A percentile compares a stretch with the other conserved stretches of the same genome.
Conservation (phyloP, 1,139 yeast species). For the Diutina ranongensis region DNA sequence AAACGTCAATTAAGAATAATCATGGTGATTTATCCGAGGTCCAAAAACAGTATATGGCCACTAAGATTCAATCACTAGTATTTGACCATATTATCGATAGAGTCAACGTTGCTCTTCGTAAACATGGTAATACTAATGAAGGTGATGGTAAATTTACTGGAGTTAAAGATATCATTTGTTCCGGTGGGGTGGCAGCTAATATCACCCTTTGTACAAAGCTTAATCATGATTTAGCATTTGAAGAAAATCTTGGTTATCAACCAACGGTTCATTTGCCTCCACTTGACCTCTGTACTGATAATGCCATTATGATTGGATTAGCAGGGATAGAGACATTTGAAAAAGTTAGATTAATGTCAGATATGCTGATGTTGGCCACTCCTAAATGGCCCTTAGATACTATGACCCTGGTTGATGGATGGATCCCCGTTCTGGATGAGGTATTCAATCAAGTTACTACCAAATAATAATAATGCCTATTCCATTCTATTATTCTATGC, state of each 20-base stretch:
- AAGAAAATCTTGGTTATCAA: conserved; percentile 4
- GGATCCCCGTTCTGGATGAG: conserved; percentile 19
- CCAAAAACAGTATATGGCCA: conserved; percentile 37
- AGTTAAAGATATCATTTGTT: conserved; percentile 55
- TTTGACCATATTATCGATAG: conserved; percentile 65
- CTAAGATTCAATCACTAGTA: conserved; percentile 49
- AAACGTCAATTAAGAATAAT: background rate
- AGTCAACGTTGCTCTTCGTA: conserved; percentile 37
- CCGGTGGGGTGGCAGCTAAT: conserved; percentile 95
- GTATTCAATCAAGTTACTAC: background rate
- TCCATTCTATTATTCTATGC: background rate
- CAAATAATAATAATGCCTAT: background rate
- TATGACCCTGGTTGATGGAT: conserved; percentile 32
- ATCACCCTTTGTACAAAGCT: conserved; percentile 37
- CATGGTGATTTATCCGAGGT: conserved; percentile 12
- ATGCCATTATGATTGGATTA: conserved; percentile 96
- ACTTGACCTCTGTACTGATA: conserved; percentile 74
- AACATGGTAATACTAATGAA: conserved; percentile 18
- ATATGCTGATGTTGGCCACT: conserved; percentile 42
- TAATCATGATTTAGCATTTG: conserved; percentile 17
- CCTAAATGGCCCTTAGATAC: conserved; percentile 67
- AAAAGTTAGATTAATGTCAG: conserved; percentile 32
- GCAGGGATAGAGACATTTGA: conserved; percentile 87
- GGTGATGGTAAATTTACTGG: conserved; percentile 27
- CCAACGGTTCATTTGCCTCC: conserved; percentile 51